Evolutionary conservation across 192 early-diverging fungal genomes (phyloP), one percentile per base, ranked within the genome.

Genomic region (Diversispora eburnea): DNA sequence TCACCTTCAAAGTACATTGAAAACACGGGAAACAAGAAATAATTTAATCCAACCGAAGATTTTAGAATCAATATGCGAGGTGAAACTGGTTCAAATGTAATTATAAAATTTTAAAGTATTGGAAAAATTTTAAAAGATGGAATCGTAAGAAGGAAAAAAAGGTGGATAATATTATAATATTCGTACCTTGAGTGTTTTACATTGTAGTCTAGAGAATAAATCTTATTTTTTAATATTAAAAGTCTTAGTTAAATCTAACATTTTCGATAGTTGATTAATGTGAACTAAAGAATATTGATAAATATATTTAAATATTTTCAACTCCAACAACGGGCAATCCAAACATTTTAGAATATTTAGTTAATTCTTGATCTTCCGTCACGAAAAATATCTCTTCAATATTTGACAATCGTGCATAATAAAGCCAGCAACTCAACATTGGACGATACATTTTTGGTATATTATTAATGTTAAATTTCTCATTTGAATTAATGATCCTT

Each of bases 321-420:
- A 66, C 64, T 19, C 20, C 64, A 47, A 66, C 64, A 60, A 71
- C 69, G 15, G 81, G 75, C 4, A 82, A 73, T 10, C 81, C 72
- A 78, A 88, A 88, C 73, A 80, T 74, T 19, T 77, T 74, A 10
- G 84, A 83, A 79, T 81, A 86, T 65, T 82, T 80, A 2, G 61
- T 66, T 52, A 85, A 68, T 25, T 83, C 70, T 20, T 77, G 74
- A 66, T 88, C 81, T 58, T 88, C 84, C 0, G 86, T 84, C 52
- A 86, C 79, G 22, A 88, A 59, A 8, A 84, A 59, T 8, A 88
- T 70, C 25, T 76, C 25, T 64, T 75, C 22, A 73, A 77, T 39
- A 63, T 80, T 52, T 66, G 76, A 57, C 54, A 75, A 55, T 64
- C 73, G 59, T 77, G 79, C 43, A 75, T 74, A 81, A 76, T 80